Evolutionary conservation across 1,284 basidiomycete species (phyloP).

Genomic region (Ustilago vetiveriae): DNA sequence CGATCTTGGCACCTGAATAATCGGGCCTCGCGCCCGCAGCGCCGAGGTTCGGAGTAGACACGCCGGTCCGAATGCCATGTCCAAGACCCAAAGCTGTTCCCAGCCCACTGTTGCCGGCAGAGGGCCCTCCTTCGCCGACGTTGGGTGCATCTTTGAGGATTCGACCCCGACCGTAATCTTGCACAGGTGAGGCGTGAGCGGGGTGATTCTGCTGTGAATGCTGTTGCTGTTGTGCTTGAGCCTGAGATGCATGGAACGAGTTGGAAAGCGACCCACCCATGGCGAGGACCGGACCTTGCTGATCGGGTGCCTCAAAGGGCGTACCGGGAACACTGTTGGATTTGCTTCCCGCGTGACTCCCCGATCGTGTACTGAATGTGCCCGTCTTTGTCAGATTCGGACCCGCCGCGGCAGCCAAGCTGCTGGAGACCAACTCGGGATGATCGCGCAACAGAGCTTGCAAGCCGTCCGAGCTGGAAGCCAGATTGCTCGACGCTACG

Average conservation of each 20-base stretch:
- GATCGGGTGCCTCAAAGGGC: conserved; percentile 27
- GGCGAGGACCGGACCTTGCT: conserved; percentile 11
- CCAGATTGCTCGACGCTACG: conserved; percentile 57
- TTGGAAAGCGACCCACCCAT: conserved; percentile 43
- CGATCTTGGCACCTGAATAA: conserved; percentile 97
- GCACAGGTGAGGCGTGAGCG: conserved; percentile 7
- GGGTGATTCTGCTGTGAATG: conserved; percentile 8
- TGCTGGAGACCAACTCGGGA: conserved; percentile 62
- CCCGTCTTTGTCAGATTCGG: conserved; percentile 44
- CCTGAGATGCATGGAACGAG: conserved; percentile 33
- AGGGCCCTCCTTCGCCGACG: conserved; percentile 46
- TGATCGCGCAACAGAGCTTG: conserved; percentile 65
- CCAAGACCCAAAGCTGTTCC: conserved; percentile 43
- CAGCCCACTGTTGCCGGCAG: conserved; percentile 30
- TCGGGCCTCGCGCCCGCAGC: conserved; percentile 88
- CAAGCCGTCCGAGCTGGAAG: conserved; percentile 57
- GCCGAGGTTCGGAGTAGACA: conserved; percentile 53
- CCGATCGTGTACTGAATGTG: conserved; percentile 34
- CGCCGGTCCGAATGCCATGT: conserved; percentile 38
- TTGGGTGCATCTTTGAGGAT: conserved; percentile 46
- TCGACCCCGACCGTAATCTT: conserved; percentile 29
- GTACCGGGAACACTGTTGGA: conserved; percentile 41
- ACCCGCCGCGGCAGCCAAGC: conserved; percentile 60
- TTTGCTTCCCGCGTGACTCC: conserved; percentile 40
- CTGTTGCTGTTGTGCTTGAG: conserved; percentile 25